Conservation (phyloP, 148 eudicot genomes). For the Talinum fruticosum region DNA sequence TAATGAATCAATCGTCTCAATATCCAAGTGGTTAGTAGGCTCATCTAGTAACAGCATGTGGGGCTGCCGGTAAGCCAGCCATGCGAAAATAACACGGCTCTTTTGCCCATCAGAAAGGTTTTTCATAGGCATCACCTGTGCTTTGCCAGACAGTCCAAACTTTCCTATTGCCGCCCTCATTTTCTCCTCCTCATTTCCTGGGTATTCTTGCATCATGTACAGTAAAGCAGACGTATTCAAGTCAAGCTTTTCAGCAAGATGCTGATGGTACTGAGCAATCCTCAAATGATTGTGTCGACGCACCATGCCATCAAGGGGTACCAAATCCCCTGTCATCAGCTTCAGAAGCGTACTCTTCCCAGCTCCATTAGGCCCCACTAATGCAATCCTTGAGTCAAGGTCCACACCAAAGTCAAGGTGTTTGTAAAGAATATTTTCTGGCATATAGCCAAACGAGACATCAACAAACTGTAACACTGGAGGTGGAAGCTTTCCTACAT, state of each 20-base stretch:
- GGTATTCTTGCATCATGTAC: conserved; percentile 81
- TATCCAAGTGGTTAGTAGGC: conserved; percentile 96
- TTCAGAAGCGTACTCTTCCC: conserved; percentile 94
- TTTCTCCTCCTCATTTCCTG: conserved; percentile 84
- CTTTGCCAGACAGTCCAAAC: conserved; percentile 85
- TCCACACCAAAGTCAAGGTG: conserved; percentile 90
- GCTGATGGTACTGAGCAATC: conserved; percentile 92
- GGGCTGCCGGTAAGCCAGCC: conserved; percentile 82
- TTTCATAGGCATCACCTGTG: conserved; percentile 93
- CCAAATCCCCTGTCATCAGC: conserved; percentile 93
- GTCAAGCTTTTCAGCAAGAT: conserved; percentile 86
- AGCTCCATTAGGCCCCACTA: conserved; percentile 98
- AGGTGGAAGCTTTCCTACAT: conserved; percentile 97
- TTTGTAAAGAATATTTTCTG: conserved; percentile 79
- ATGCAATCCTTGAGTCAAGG: conserved; percentile 81
- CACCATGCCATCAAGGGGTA: conserved; percentile 83
- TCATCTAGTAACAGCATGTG: conserved; percentile 85
- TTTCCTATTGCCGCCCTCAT: conserved; percentile 92
- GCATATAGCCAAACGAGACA: conserved; percentile 83
- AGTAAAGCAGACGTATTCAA: conserved; percentile 65
- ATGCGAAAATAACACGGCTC: conserved; percentile 77
- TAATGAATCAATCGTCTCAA: conserved; percentile 86
- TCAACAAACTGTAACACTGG: conserved; percentile 93
- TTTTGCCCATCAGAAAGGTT: conserved; percentile 79
- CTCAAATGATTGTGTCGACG: conserved; percentile 84